phyloP scores from a whole-genome alignment of 179 eudicot species.

The Drosera spatulata region DNA sequence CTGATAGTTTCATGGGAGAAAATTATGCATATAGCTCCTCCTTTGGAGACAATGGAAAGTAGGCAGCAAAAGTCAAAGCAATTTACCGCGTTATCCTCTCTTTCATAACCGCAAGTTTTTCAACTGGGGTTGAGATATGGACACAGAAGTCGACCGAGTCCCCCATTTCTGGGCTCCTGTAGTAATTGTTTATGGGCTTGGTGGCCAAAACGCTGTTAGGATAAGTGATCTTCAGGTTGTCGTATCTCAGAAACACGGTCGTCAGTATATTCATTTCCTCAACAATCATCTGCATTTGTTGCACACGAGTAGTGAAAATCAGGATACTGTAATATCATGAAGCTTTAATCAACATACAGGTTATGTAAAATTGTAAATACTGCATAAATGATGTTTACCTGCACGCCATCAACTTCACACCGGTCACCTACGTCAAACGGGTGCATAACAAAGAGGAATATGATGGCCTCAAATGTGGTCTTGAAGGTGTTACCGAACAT shows the following conservation, averaged over 20 bases:
- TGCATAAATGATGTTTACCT: conserved; percentile 15
- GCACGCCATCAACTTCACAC: conserved; percentile 34
- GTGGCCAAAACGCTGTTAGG: conserved; percentile 15
- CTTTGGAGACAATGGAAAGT: too few species aligned
- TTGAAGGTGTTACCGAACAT: conserved; percentile 38
- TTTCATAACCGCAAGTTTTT: conserved; percentile 16
- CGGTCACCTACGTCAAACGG: conserved; percentile 38
- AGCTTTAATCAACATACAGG: too few species aligned
- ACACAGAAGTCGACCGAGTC: conserved; percentile 11
- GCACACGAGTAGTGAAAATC: too few species aligned
- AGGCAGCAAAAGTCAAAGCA: too few species aligned
- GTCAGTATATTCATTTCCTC: conserved; percentile 41
- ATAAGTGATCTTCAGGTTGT: conserved; percentile 16
- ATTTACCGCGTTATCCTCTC: conserved; percentile 12
- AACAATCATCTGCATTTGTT: conserved; percentile 26
- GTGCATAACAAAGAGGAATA: conserved; percentile 6
- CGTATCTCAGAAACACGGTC: conserved; percentile 20
- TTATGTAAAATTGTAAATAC: not conserved
- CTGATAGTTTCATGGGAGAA: conserved; percentile 2
- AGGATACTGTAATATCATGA: not conserved
- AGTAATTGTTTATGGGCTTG: conserved; percentile 10
- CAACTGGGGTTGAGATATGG: conserved; percentile 15
- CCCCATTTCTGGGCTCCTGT: conserved; percentile 19
- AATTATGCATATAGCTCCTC: too few species aligned
- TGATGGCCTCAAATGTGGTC: conserved; percentile 2